These are phyloP conservation scores for Alternaria ventricosa DNA, from an alignment of 2,329 filamentous ascomycete genomes.

Conservation along the genomic window DNA sequence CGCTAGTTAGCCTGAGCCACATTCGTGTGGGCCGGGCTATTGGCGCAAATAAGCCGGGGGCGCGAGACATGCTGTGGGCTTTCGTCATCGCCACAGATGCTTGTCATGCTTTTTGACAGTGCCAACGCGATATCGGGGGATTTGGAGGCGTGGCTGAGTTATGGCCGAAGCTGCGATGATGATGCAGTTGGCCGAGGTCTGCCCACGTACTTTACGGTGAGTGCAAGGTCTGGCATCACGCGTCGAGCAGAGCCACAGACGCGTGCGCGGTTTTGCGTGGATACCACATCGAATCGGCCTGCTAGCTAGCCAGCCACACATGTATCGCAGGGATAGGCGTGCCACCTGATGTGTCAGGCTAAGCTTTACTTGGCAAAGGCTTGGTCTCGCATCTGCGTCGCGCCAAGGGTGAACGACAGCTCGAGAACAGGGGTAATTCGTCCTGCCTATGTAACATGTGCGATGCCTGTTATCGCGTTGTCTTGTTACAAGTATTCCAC, in stretches of 20 bases:
- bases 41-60: slow-evolving; percentile 15
- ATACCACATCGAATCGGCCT: background rate
- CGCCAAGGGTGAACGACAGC: background rate
- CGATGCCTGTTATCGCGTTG: background rate
- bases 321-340: background rate
- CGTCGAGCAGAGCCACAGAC: background rate
- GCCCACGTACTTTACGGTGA: background rate
- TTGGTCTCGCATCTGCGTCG: slow-evolving; percentile 14
- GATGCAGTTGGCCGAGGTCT: background rate
- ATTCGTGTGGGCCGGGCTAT: slow-evolving; percentile 3
- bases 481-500: background rate
- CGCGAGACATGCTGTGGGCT: background rate
- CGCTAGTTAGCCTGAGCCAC: slow-evolving; percentile 6
- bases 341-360: slow-evolving; percentile 4
- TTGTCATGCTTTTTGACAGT: background rate
- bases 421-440: background rate
- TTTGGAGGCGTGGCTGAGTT: background rate
- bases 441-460: background rate
- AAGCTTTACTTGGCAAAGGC: slow-evolving; percentile 34
- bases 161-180: background rate
- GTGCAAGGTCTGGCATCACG: background rate
- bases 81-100: slow-evolving; percentile 17
- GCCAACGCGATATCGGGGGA: background rate
- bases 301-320: background rate
- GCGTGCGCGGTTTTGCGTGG: background rate